Percentiles rank a stretch among this genome's conserved stretches.
Conservation (phyloP, 495 filamentous ascomycete genomes). For the Rusavskia elegans region DNA sequence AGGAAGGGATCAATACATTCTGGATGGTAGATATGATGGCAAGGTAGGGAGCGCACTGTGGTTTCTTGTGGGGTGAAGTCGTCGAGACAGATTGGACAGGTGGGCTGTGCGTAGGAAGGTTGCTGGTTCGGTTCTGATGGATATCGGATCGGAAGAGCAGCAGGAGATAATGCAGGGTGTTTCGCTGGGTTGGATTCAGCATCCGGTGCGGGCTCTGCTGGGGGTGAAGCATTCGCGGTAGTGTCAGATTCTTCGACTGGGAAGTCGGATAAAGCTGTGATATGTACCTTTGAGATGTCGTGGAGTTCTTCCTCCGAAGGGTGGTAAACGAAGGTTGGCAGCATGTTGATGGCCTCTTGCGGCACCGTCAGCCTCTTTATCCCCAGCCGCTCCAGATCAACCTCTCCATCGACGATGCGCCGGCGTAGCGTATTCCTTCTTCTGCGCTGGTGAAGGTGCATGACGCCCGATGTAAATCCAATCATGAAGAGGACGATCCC, state of each 20-base stretch:
- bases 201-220: background rate
- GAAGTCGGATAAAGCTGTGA: slow-evolving; percentile 11
- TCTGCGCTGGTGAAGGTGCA: slow-evolving; percentile 57
- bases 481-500: slow-evolving; percentile 54
- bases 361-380: slow-evolving; percentile 64
- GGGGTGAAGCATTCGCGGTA: background rate
- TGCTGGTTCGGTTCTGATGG: slow-evolving; percentile 13
- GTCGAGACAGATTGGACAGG: slow-evolving; percentile 76
- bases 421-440: slow-evolving; percentile 47
- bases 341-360: slow-evolving; percentile 42
- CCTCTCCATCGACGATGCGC: slow-evolving; percentile 56
- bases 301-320: slow-evolving; percentile 20
- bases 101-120: slow-evolving; percentile 46
- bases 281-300: slow-evolving; percentile 5
- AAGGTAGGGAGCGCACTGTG: slow-evolving; percentile 68
- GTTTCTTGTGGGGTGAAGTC: slow-evolving; percentile 52
- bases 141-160: background rate
- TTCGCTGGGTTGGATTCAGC: background rate
- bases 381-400: slow-evolving; percentile 65
- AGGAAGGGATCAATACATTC: slow-evolving; percentile 77
- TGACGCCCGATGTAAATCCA: slow-evolving; percentile 44
- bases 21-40: slow-evolving; percentile 81
- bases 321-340: slow-evolving; percentile 60
- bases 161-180: background rate
- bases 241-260: slow-evolving; percentile 1